Conservation (phyloP, 2,329 filamentous ascomycete species). For the Hypoxylon sp. region DNA sequence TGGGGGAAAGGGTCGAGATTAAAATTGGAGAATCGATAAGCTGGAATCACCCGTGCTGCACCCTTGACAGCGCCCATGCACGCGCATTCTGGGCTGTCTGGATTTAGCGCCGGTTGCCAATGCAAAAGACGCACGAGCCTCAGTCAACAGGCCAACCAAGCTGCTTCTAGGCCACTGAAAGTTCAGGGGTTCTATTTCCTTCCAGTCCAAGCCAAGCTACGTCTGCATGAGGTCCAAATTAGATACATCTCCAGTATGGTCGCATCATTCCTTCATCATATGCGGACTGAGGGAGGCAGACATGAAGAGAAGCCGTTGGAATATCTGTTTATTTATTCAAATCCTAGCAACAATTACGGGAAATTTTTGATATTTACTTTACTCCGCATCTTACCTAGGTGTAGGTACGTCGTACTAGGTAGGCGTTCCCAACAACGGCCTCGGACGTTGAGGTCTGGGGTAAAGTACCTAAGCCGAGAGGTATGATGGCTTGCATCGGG, state of each 20-base stretch:
- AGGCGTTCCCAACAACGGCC: conserved; percentile 17
- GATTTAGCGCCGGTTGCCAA: conserved; percentile 39
- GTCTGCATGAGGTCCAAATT: conserved; percentile 29
- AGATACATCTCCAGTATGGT: conserved; percentile 20
- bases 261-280: conserved; percentile 35
- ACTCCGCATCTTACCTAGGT: conserved; percentile 6
- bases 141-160: conserved; percentile 26
- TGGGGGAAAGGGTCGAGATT: conserved; percentile 45
- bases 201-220: conserved; percentile 19
- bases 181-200: conserved; percentile 29
- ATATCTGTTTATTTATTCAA: conserved; percentile 16
- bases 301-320: not conserved
- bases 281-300: conserved; percentile 18
- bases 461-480: conserved; percentile 16
- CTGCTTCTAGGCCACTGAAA: conserved; percentile 21
- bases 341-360: not conserved
- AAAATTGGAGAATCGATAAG: conserved; percentile 52
- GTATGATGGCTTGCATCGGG: conserved; percentile 28
- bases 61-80: conserved; percentile 42
- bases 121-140: conserved; percentile 40
- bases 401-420: conserved; percentile 10
- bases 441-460: conserved; percentile 37
- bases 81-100: conserved; percentile 18
- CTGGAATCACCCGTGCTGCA: conserved; percentile 36
- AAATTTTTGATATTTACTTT: conserved; percentile 3